phyloP scores from a whole-genome alignment of 2,329 filamentous ascomycete species.

The Corynespora cassiicola region DNA sequence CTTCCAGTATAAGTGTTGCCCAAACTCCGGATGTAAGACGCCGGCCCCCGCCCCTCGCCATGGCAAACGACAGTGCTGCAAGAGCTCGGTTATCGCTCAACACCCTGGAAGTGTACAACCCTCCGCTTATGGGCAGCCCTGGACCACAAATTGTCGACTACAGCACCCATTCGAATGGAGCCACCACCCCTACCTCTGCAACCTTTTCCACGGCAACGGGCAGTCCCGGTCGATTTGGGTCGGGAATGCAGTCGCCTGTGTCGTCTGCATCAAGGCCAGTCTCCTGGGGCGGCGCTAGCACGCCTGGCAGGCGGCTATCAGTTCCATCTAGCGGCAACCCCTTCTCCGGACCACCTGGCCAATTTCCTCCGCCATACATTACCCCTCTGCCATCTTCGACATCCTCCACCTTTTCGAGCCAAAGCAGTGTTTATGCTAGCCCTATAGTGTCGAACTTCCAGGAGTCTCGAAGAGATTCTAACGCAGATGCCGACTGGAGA shows the following conservation, averaged over 20 bases:
- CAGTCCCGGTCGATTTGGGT: slow-evolving; percentile 74
- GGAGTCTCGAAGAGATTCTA: slow-evolving; percentile 71
- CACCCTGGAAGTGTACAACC: slow-evolving; percentile 68
- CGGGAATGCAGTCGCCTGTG: slow-evolving; percentile 74
- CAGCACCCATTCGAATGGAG: slow-evolving; percentile 72
- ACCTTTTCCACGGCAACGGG: slow-evolving; percentile 79
- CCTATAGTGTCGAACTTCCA: slow-evolving; percentile 70
- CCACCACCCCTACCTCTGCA: slow-evolving; percentile 82
- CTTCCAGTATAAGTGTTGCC: slow-evolving; percentile 68
- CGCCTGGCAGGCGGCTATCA: slow-evolving; percentile 77
- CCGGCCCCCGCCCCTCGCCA: slow-evolving; percentile 81
- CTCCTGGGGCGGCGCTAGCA: slow-evolving; percentile 74
- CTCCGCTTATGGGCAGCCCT: slow-evolving; percentile 67
- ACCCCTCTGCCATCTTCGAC: slow-evolving; percentile 63
- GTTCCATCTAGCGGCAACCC: slow-evolving; percentile 79
- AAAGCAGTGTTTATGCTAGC: slow-evolving; percentile 67
- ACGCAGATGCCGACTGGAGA: slow-evolving; percentile 78
- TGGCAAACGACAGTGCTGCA: slow-evolving; percentile 71
- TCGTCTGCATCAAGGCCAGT: slow-evolving; percentile 72
- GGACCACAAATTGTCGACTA: slow-evolving; percentile 70
- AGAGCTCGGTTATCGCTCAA: slow-evolving; percentile 62
- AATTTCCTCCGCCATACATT: slow-evolving; percentile 64
- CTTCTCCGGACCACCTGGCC: slow-evolving; percentile 71
- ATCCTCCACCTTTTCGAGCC: slow-evolving; percentile 61
- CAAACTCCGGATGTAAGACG: slow-evolving; percentile 62